phyloP scores from a whole-genome alignment of 208 protist genomes.

The Giardia duodenalis region DNA sequence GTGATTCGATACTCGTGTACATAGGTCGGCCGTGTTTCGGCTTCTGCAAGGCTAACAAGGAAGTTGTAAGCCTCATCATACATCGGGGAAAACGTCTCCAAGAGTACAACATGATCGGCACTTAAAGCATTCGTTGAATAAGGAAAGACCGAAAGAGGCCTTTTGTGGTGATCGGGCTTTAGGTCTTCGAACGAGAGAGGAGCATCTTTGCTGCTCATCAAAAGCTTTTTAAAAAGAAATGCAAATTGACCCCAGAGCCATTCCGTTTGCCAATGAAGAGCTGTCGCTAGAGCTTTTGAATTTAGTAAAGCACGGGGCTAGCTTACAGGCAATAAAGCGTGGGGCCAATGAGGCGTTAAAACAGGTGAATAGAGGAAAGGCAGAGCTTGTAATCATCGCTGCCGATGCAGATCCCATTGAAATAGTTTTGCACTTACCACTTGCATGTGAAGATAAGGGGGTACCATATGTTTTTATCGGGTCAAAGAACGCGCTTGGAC shows the following conservation, averaged over 20 bases:
- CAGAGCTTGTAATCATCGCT: conserved; percentile 94
- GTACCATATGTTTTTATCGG: conserved; percentile 98
- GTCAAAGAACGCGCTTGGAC: conserved; percentile 82
- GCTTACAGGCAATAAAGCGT: conserved; percentile 77
- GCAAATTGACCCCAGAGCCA: background rate
- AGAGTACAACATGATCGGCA: background rate
- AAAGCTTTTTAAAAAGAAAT: background rate
- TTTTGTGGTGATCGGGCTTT: background rate
- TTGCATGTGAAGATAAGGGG: conserved; percentile 98
- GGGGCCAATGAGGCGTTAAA: conserved; percentile 98
- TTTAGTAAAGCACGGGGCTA: conserved; percentile 82
- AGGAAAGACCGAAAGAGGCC: background rate
- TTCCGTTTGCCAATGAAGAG: background rate
- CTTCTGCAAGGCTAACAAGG: conserved; percentile 11
- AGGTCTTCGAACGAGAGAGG: background rate
- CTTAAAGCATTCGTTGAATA: background rate
- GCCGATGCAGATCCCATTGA: conserved; percentile 97
- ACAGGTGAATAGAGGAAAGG: conserved; percentile 87
- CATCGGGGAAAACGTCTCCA: background rate
- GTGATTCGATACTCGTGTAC: conserved; percentile 22
- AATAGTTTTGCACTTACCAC: conserved; percentile 96
- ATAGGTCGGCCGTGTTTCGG: background rate
- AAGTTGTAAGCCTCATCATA: conserved; percentile 9
- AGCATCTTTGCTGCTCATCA: too few relatives aligned
- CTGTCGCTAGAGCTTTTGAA: conserved; percentile 66